These are phyloP conservation scores for Podospora anserina DNA, from an alignment of 495 filamentous ascomycete genomes.

Conservation along the genomic window DNA sequence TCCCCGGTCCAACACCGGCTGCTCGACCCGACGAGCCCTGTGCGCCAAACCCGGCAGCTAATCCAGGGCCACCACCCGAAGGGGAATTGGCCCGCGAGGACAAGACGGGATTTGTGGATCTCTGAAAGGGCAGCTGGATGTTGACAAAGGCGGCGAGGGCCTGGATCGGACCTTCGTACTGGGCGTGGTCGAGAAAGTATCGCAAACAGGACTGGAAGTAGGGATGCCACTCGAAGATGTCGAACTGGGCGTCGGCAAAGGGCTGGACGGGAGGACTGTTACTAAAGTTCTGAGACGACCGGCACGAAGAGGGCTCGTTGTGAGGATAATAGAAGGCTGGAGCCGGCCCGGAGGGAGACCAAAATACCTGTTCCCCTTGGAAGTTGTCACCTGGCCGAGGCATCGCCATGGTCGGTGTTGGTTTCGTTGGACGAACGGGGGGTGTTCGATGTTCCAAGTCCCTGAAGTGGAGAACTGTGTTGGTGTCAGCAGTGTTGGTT, in stretches of 20 bases:
- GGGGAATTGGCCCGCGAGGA: conserved; percentile 32
- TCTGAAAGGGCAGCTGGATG: conserved; percentile 71
- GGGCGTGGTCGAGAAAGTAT: conserved; percentile 91
- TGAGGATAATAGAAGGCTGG: neutral
- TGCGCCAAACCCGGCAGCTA: conserved; percentile 8
- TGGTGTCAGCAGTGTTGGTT: conserved; percentile 1
- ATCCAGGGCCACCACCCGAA: conserved; percentile 21
- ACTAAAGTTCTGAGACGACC: neutral
- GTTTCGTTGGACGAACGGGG: neutral
- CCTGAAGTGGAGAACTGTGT: neutral
- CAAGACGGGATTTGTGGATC: conserved; percentile 34
- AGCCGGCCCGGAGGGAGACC: neutral
- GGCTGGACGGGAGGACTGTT: conserved; percentile 21
- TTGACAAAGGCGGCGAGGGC: conserved; percentile 90
- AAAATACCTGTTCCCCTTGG: conserved; percentile 33
- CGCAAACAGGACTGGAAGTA: conserved; percentile 86
- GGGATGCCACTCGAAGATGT: conserved; percentile 92
- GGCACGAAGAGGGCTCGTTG: neutral
- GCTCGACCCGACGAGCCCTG: neutral
- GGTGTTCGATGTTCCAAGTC: neutral
- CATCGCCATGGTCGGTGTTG: conserved; percentile 28
- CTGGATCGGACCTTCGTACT: conserved; percentile 78
- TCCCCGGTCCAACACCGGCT: neutral
- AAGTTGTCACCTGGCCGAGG: conserved; percentile 23
- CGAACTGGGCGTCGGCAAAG: conserved; percentile 54